Base-by-base conservation (phyloP, 768 basidiomycete genomes). In the Termitomyces sp. region DNA sequence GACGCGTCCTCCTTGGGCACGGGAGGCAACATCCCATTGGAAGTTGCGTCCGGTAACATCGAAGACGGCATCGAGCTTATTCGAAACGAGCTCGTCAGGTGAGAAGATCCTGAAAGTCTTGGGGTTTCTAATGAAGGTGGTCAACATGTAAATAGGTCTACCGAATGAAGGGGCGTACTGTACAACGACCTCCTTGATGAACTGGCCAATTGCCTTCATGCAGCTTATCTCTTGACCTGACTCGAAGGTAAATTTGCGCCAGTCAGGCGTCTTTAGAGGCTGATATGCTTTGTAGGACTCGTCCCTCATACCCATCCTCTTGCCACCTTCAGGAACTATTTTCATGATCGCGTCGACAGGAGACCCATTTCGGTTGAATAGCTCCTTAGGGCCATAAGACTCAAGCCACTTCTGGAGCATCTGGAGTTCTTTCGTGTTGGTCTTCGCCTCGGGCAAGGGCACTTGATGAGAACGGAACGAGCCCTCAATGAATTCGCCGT, bases 401-500 rank as follows among this genome's bases (percentile, higher is more conserved):
- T 75, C 67, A 52, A 95, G 81, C 95, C 95, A 96, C 1, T 77
- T 66, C 65, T 88, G 81, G 37, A 97, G 81, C 10, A 81, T 69
- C 0, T 67, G 66, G 60, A 93, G 85, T 66, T 95, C 86, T 59
- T 84, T 83, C 7, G 75, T 70, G 58, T 85, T 82, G 0, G 80
- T 86, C 72, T 86, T 87, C 2, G 88, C 88, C 11, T 76, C 76
- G 2, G 92, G 88, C 17, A 96, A 83, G 5, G 94, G 94, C 1
- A 96, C 93, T 75, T 96, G 94, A 70, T 97, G 94, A 0, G 94
- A 82, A 61, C 81, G 85, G 82, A 89, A 96, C 25, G 88, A 91
- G 49, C 89, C 90, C 69, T 92, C 91, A 56, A 94, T 82, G 60
- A 82, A 83, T 62, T 90, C 83, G n/a, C 86, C 90, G 56, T 84